A percentile compares a stretch with the other conserved stretches of the same genome.
phyloP scores from a whole-genome alignment of 306 rosid species.

The Parietaria judaica region DNA sequence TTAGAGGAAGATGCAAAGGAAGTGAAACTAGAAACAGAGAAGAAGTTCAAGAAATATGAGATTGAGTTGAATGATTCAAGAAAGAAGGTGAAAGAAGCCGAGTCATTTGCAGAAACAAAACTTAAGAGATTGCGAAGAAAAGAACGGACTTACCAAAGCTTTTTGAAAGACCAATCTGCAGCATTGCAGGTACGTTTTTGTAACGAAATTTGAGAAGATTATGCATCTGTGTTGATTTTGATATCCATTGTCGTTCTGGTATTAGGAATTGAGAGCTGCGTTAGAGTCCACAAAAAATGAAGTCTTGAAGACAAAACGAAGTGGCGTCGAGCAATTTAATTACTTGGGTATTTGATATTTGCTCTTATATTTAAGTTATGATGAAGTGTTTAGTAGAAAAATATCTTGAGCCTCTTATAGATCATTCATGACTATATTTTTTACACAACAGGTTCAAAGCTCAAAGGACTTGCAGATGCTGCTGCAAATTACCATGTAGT shows the following conservation, averaged over 20 bases:
- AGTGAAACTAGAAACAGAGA: slow-evolving; percentile 49
- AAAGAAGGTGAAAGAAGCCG: slow-evolving; percentile 58
- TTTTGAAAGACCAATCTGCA: slow-evolving; percentile 41
- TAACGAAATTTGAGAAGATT: slow-evolving; percentile 7
- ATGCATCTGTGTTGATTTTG: slow-evolving; percentile 14
- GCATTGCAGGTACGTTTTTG: slow-evolving; percentile 57
- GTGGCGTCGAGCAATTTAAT: slow-evolving; percentile 56
- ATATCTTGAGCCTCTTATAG: neutral
- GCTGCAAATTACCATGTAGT: slow-evolving; percentile 79
- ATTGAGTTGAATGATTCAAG: slow-evolving; percentile 45
- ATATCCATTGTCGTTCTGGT: slow-evolving; percentile 17
- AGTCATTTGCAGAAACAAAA: slow-evolving; percentile 69
- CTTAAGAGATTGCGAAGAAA: slow-evolving; percentile 69
- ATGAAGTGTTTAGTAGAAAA: no score
- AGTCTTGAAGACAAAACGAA: slow-evolving; percentile 51
- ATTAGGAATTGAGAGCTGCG: slow-evolving; percentile 53
- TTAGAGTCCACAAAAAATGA: slow-evolving; percentile 61
- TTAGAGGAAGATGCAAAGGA: slow-evolving; percentile 59
- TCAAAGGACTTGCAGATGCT: slow-evolving; percentile 80
- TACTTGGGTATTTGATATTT: slow-evolving; percentile 52
- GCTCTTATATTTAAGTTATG: neutral
- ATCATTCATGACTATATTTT: slow-evolving; percentile 15
- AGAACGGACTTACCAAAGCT: slow-evolving; percentile 54
- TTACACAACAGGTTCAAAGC: slow-evolving; percentile 44
- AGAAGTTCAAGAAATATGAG: slow-evolving; percentile 53